Conservation (phyloP, 108 stramenopile species). For the Cyclostephanos tholiformis region DNA sequence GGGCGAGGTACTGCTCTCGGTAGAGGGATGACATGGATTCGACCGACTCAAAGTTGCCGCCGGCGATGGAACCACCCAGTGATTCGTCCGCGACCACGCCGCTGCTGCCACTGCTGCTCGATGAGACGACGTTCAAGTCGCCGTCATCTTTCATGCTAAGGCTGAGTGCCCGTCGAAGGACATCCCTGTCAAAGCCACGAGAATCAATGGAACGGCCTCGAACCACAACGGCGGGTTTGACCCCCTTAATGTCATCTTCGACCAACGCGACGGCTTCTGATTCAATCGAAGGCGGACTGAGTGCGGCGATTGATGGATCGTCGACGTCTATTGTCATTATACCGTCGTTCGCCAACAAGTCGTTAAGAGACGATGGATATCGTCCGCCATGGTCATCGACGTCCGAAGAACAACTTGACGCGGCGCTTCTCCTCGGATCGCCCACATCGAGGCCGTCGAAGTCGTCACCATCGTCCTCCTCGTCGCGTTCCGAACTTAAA, state of each 20-base stretch:
- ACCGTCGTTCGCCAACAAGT: neutral
- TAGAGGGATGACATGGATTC: conserved; percentile 38
- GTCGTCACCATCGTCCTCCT: neutral
- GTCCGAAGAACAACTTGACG: neutral
- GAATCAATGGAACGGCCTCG: neutral
- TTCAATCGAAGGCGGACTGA: too few relatives aligned
- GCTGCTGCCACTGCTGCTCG: conserved; percentile 2
- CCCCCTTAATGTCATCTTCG: neutral
- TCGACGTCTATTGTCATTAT: neutral
- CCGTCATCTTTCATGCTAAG: conserved; percentile 29
- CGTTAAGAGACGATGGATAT: neutral
- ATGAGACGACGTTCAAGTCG: conserved; percentile 5
- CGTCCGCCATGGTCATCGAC: neutral
- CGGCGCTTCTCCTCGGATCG: neutral
- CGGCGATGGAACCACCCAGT: neutral
- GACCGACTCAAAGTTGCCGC: conserved; percentile 5
- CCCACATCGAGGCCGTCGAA: neutral
- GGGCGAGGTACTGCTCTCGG: conserved; percentile 55
- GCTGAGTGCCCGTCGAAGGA: conserved; percentile 56
- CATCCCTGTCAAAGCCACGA: conserved; percentile 26
- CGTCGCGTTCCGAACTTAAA: too few relatives aligned
- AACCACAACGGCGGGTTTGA: neutral
- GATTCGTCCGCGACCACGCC: neutral
- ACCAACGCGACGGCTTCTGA: neutral
- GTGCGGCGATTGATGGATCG: neutral